Evolutionary conservation across 176 grass and related monocot species (phyloP).

Genomic region (Oropetium thomaeum): DNA sequence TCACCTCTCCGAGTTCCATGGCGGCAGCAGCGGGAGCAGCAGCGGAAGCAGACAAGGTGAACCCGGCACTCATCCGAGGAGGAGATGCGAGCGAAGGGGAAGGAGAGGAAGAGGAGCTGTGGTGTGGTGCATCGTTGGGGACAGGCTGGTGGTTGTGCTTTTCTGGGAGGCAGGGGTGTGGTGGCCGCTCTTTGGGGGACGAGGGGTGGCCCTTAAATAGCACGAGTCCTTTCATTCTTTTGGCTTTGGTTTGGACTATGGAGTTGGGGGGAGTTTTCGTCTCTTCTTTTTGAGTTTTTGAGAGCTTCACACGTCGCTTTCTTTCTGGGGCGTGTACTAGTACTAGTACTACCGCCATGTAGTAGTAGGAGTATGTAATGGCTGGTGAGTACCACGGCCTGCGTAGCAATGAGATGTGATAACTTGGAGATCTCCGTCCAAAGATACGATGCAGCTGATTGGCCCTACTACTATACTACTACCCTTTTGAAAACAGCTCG

Average conservation of each 20-base stretch:
- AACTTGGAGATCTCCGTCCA: not conserved
- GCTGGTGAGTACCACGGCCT: not conserved
- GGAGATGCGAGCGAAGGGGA: not conserved
- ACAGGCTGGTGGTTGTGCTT: conserved; percentile 9
- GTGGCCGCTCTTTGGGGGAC: conserved; percentile 36
- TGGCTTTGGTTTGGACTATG: not conserved
- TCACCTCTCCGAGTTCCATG: conserved; percentile 43
- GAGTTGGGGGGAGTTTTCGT: not conserved
- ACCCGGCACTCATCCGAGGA: conserved; percentile 7
- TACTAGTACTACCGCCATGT: too few species aligned
- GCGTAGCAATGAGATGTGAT: conserved; percentile 10
- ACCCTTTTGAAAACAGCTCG: not conserved
- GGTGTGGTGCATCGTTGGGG: conserved; percentile 40
- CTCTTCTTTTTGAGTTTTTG: not conserved
- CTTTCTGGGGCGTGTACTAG: not conserved
- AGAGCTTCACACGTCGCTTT: not conserved
- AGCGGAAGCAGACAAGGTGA: not conserved
- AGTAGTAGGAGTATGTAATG: too few species aligned
- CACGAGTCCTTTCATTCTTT: conserved; percentile 26
- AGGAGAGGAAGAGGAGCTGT: not conserved
- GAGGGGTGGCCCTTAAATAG: conserved; percentile 55
- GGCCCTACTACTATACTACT: conserved; percentile 5
- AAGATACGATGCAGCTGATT: not conserved
- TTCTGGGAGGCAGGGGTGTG: conserved; percentile 43
- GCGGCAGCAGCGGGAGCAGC: not conserved